These are phyloP conservation scores for Theobroma grandiflorum DNA, from an alignment of 441 rosid genomes.

Conservation along the genomic window DNA sequence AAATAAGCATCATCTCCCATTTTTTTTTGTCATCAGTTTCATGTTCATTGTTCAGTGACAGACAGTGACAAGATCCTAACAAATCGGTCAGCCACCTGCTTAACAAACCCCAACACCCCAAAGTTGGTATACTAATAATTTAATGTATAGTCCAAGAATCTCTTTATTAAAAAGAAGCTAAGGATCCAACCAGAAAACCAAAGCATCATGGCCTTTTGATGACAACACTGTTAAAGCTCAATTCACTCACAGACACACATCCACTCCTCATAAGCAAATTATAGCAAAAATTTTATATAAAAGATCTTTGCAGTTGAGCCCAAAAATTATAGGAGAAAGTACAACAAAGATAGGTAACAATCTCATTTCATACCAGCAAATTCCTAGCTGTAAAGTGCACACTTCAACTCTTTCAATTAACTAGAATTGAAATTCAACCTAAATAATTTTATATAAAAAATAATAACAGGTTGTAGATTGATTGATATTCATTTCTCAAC, in stretches of 20 bases:
- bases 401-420: neutral
- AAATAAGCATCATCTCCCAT: no score
- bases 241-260: neutral
- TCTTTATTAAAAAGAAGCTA: neutral
- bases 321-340: no score
- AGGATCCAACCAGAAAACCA: neutral
- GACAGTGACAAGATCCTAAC: conserved; percentile 30
- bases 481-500: neutral
- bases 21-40: neutral
- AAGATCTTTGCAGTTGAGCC: neutral
- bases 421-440: neutral
- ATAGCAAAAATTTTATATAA: neutral
- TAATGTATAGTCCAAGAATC: neutral
- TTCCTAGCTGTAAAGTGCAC: neutral
- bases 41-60: conserved; percentile 8
- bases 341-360: neutral
- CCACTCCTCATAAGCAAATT: neutral
- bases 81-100: conserved; percentile 10
- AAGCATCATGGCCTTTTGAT: neutral
- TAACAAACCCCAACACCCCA: neutral
- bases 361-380: neutral
- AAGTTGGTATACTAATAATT: neutral
- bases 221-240: neutral
- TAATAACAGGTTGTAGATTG: neutral
- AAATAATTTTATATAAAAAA: neutral